Conservation (phyloP, 176 grass and related monocot species). For the Carex parvula region DNA sequence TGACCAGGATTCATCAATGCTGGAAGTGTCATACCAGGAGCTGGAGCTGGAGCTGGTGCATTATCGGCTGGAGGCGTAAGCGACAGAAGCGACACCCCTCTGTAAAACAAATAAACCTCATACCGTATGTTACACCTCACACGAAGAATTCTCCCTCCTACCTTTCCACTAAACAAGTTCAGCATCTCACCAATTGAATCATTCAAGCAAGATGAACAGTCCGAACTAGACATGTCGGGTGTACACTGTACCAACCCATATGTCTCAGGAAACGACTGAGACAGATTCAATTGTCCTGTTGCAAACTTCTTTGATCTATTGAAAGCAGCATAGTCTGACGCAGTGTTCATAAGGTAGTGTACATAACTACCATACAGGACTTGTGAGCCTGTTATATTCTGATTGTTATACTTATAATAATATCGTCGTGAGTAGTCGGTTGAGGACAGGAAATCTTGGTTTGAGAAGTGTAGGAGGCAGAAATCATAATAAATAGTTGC, state of each 20-base stretch:
- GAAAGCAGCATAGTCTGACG: not conserved
- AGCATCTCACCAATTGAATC: not conserved
- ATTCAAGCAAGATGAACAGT: not conserved
- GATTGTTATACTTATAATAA: not conserved
- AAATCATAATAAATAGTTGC: constrained; percentile 29
- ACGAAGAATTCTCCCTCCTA: not conserved
- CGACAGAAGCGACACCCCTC: not conserved
- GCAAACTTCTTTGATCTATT: not conserved
- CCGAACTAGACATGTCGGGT: not conserved
- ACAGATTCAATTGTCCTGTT: not conserved
- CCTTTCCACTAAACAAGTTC: not conserved
- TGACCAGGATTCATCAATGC: not conserved
- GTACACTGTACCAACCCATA: not conserved
- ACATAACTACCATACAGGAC: not conserved
- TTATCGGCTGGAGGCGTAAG: not conserved
- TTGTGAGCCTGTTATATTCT: not conserved
- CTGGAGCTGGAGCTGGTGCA: not conserved
- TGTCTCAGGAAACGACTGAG: not conserved
- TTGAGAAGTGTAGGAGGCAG: constrained; percentile 53
- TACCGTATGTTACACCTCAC: not conserved
- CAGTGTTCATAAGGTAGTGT: not conserved
- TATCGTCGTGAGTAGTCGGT: not conserved
- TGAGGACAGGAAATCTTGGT: constrained; percentile 26
- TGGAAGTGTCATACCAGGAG: not conserved
- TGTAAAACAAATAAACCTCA: constrained; percentile 19